Evolutionary conservation across 805 yeast species (phyloP).

Genomic region (Metschnikowia kunwiensis): DNA sequence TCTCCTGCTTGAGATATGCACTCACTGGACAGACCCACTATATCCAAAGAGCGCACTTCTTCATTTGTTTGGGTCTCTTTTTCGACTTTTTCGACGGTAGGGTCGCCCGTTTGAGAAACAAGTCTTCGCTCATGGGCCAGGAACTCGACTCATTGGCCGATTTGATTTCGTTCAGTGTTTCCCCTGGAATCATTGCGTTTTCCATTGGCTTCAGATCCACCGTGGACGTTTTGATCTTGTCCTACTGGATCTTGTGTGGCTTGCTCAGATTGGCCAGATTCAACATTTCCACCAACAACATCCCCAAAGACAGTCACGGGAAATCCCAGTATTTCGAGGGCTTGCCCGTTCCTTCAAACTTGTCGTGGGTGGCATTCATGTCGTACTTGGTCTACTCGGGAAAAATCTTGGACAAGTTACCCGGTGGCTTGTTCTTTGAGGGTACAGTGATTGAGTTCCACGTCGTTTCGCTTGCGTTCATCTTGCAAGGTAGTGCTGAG

Average conservation of each 20-base stretch:
- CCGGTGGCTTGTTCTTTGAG: constrained; percentile 59
- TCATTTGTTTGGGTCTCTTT: constrained; percentile 85
- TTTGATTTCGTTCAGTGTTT: constrained; percentile 89
- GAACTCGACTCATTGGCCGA: constrained; percentile 97
- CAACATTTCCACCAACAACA: constrained; percentile 87
- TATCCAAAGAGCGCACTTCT: constrained; percentile 83
- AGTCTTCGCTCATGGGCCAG: constrained; percentile 92
- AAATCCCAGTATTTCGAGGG: constrained; percentile 94
- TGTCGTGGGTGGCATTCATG: constrained; percentile 71
- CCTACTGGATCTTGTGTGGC: constrained; percentile 90
- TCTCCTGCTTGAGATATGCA: constrained; percentile 80
- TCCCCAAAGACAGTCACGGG: constrained; percentile 87
- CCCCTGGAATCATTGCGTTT: constrained; percentile 92
- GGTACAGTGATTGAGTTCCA: constrained; percentile 71
- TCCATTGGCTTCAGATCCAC: constrained; percentile 87
- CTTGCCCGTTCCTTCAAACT: constrained; percentile 88
- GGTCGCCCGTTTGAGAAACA: constrained; percentile 91
- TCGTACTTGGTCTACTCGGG: constrained; percentile 57
- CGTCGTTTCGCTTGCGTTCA: constrained; percentile 59
- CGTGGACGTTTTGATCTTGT: constrained; percentile 68
- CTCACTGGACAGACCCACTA: constrained; percentile 66
- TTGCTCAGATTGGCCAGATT: constrained; percentile 91
- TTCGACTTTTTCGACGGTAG: constrained; percentile 97
- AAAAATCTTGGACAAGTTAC: constrained; percentile 51
- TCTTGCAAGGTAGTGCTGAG: constrained; percentile 84